phyloP scores from a whole-genome alignment of 1,284 basidiomycete genomes.

The Tilletia walkeri region DNA sequence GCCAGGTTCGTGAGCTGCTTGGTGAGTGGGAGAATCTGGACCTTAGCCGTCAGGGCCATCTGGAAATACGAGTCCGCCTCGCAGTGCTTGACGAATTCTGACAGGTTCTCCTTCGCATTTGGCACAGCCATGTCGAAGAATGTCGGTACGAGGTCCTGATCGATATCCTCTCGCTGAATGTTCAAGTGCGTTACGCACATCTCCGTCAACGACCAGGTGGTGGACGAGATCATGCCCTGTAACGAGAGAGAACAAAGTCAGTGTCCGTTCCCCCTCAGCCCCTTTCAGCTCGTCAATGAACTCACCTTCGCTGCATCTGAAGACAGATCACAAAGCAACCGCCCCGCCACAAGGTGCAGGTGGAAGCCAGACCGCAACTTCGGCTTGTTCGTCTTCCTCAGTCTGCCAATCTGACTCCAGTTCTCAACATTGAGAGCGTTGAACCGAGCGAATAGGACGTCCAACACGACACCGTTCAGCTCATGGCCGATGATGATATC shows the following conservation, averaged over 20 bases:
- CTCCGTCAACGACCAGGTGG: constrained; percentile 94
- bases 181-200: constrained; percentile 78
- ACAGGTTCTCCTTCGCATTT: constrained; percentile 5
- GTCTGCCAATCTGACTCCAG: constrained; percentile 91
- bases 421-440: constrained; percentile 71
- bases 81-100: constrained; percentile 77
- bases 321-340: constrained; percentile 85
- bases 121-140: constrained; percentile 84
- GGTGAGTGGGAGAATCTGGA: constrained; percentile 84
- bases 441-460: constrained; percentile 88
- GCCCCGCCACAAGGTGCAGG: constrained; percentile 70
- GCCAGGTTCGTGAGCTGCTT: constrained; percentile 95
- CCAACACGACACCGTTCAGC: constrained; percentile 85
- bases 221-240: constrained; percentile 64
- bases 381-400: constrained; percentile 79
- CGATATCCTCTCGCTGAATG: constrained; percentile 65
- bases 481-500: constrained; percentile 94
- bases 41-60: constrained; percentile 88
- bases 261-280: background rate
- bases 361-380: constrained; percentile 60
- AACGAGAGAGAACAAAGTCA: background rate
- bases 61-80: constrained; percentile 92
- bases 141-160: constrained; percentile 67
- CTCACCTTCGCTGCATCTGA: constrained; percentile 88
- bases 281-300: background rate